These are phyloP conservation scores for Myriosclerotinia duriaeana DNA, from an alignment of 2,329 filamentous ascomycete species.

Conservation along the genomic window DNA sequence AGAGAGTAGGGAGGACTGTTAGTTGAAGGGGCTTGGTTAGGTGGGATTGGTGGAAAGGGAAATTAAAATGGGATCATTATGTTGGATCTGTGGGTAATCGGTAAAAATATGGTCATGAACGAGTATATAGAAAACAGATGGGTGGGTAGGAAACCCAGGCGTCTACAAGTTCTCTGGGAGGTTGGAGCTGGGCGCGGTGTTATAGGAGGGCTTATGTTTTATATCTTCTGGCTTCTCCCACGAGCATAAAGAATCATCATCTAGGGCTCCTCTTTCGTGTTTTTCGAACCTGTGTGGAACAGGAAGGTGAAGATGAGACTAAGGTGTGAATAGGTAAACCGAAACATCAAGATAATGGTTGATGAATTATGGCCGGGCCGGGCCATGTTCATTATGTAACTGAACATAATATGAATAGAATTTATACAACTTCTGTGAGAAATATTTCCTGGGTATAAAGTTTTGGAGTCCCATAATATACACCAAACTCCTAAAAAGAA, in stretches of 20 bases:
- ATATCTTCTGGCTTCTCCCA: background rate
- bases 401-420: background rate
- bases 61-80: background rate
- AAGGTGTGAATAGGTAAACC: background rate
- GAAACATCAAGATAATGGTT: background rate
- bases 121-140: background rate
- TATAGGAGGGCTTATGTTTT: background rate
- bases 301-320: background rate
- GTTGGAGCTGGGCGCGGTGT: background rate
- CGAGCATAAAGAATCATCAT: background rate
- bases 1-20: slow-evolving; percentile 4
- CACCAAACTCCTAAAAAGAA: slow-evolving; percentile 5
- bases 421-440: background rate
- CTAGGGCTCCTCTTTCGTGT: background rate
- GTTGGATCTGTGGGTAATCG: background rate
- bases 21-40: background rate
- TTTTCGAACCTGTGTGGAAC: background rate
- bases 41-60: background rate
- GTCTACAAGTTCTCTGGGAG: background rate
- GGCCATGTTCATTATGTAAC: background rate
- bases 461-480: slow-evolving; percentile 6
- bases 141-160: background rate
- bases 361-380: background rate
- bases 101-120: background rate
- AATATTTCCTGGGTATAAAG: slow-evolving; percentile 10